A percentile compares a stretch with the other conserved stretches of the same genome.
These are phyloP conservation scores for Geranium incanum DNA, from an alignment of 441 rosid species.

Conservation along the genomic window DNA sequence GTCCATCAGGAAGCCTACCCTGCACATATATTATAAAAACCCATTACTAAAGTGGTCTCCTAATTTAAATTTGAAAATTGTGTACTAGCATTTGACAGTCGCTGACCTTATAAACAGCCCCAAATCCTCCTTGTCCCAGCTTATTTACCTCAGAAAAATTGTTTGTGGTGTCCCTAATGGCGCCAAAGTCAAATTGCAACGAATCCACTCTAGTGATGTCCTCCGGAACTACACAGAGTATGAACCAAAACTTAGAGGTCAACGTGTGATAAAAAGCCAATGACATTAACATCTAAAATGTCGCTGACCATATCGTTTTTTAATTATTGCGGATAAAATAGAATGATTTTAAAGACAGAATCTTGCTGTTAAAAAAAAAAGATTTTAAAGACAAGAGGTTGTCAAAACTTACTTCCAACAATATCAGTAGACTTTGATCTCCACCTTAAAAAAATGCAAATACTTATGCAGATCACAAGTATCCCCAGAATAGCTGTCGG, in stretches of 20 bases:
- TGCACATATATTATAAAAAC: neutral
- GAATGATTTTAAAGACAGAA: too few relatives aligned
- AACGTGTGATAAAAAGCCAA: too few relatives aligned
- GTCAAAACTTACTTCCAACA: conserved; percentile 22
- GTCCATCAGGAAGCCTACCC: conserved; percentile 16
- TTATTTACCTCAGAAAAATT: conserved; percentile 24
- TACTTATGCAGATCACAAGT: conserved; percentile 20
- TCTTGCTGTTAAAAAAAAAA: too few relatives aligned
- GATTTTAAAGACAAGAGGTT: neutral
- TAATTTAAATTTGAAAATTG: too few relatives aligned
- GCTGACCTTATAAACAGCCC: conserved; percentile 36
- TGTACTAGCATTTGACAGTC: too few relatives aligned
- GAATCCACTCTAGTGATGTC: conserved; percentile 22
- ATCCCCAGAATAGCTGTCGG: conserved; percentile 21
- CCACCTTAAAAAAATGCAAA: conserved; percentile 15
- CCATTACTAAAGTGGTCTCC: too few relatives aligned
- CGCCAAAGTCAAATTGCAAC: conserved; percentile 29
- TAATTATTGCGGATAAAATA: too few relatives aligned
- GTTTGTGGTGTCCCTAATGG: conserved; percentile 29
- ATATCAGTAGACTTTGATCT: conserved; percentile 11
- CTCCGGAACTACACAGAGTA: conserved; percentile 12
- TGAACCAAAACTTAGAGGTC: too few relatives aligned
- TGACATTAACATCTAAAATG: too few relatives aligned
- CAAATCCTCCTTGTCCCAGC: conserved; percentile 49
- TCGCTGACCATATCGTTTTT: too few relatives aligned